Evolutionary conservation across 2,329 filamentous ascomycete species (phyloP).

Genomic region (Xylariomycetidae sp.): DNA sequence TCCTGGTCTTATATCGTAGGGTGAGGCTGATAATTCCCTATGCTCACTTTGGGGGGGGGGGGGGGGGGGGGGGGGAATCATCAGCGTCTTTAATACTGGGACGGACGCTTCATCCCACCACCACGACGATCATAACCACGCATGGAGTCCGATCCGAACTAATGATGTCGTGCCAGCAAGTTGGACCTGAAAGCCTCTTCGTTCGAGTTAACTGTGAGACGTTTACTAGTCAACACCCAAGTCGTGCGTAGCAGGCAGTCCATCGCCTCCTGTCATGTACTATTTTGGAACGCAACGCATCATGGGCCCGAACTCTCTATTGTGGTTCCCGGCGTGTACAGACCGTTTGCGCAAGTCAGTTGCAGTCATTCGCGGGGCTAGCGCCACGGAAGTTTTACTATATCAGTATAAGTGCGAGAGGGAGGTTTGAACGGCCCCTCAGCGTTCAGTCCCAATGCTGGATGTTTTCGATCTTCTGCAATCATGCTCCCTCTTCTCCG

Average conservation of each 20-base stretch:
- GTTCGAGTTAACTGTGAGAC: too few relatives aligned
- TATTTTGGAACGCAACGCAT: neutral
- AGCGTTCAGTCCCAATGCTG: too few relatives aligned
- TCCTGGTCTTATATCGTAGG: neutral
- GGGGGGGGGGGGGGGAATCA: neutral
- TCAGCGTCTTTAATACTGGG: constrained; percentile 1
- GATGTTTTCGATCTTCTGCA: neutral
- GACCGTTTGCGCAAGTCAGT: constrained; percentile 12
- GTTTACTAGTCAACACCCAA: too few relatives aligned
- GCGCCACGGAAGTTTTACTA: constrained; percentile 9
- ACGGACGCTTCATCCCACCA: too few relatives aligned
- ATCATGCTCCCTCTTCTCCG: neutral
- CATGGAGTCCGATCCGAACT: too few relatives aligned
- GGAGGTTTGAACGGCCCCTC: neutral
- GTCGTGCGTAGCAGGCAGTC: too few relatives aligned
- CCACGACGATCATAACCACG: too few relatives aligned
- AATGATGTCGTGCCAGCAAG: too few relatives aligned
- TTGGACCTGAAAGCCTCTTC: too few relatives aligned
- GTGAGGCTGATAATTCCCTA: constrained; percentile 2
- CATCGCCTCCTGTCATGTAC: neutral
- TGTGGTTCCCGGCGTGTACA: constrained; percentile 7
- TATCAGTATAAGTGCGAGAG: constrained; percentile 9
- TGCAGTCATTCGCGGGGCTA: constrained; percentile 1
- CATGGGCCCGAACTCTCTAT: constrained; percentile 8
- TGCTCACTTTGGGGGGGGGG: too few relatives aligned